Conservation (phyloP, 148 eudicot genomes). For the Rhododendron vialii region DNA sequence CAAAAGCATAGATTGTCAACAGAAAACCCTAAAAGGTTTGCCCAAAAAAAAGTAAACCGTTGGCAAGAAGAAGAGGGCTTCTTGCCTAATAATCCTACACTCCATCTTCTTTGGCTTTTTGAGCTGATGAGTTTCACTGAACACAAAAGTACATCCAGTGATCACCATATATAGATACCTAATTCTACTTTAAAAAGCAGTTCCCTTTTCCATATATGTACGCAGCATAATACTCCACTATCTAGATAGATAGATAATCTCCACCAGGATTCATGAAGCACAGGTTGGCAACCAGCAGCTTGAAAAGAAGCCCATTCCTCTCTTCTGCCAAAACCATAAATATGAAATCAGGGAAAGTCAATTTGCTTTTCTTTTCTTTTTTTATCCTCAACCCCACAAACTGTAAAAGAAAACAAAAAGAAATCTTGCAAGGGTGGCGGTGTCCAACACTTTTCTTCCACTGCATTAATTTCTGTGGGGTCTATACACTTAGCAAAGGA, state of each 20-base stretch:
- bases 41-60: neutral
- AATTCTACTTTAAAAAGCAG: neutral
- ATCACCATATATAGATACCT: neutral
- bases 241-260: neutral
- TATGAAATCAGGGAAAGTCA: neutral
- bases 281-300: constrained; percentile 34
- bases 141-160: neutral
- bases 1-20: neutral
- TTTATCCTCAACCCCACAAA: neutral
- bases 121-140: neutral
- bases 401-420: neutral
- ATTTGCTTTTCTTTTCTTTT: neutral
- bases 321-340: constrained; percentile 23
- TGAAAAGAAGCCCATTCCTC: constrained; percentile 27
- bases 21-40: neutral
- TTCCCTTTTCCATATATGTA: neutral
- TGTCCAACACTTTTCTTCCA: too few species aligned
- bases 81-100: too few species aligned
- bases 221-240: neutral
- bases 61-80: too few species aligned
- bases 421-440: too few species aligned
- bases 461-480: too few species aligned
- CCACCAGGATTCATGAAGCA: constrained; percentile 13
- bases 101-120: neutral
- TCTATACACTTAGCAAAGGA: too few species aligned